Percentiles rank a stretch among this genome's conserved stretches.
Evolutionary conservation across 768 basidiomycete species (phyloP).

Genomic region (Podaxis mareebaensis): DNA sequence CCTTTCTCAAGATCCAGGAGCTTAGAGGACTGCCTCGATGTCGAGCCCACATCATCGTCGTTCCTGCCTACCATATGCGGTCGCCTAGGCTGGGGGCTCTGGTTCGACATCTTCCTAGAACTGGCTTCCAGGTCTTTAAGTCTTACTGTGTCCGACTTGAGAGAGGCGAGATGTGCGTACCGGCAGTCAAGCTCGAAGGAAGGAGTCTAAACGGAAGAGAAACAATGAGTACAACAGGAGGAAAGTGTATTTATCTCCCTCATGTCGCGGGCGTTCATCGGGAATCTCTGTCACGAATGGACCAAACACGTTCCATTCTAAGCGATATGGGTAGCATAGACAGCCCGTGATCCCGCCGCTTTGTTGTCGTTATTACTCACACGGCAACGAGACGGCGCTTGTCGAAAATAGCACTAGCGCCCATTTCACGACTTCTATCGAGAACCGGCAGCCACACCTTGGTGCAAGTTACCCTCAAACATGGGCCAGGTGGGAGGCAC

Average conservation of each 20-base stretch:
- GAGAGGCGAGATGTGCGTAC: neutral
- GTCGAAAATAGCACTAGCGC: neutral
- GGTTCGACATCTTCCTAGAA: neutral
- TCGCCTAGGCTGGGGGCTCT: neutral
- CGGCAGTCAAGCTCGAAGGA: neutral
- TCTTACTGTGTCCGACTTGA: neutral
- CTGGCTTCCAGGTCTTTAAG: neutral
- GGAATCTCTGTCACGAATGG: neutral
- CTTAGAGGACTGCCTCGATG: neutral
- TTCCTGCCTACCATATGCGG: neutral
- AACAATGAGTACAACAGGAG: neutral
- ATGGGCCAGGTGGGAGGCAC: neutral
- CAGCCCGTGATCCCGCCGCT: neutral
- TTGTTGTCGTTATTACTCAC: neutral
- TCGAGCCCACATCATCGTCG: neutral
- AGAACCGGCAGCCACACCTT: too few relatives aligned
- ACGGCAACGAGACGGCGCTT: neutral
- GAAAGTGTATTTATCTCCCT: neutral
- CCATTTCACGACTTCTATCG: neutral
- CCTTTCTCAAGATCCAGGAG: conserved; percentile 8
- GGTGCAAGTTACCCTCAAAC: too few relatives aligned
- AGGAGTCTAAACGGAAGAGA: neutral
- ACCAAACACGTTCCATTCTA: neutral
- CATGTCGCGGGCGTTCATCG: neutral
- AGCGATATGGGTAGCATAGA: neutral